A percentile compares a stretch with the other conserved stretches of the same genome.
Conservation (phyloP, 768 basidiomycete genomes). For the Auricularia auricula-judae region DNA sequence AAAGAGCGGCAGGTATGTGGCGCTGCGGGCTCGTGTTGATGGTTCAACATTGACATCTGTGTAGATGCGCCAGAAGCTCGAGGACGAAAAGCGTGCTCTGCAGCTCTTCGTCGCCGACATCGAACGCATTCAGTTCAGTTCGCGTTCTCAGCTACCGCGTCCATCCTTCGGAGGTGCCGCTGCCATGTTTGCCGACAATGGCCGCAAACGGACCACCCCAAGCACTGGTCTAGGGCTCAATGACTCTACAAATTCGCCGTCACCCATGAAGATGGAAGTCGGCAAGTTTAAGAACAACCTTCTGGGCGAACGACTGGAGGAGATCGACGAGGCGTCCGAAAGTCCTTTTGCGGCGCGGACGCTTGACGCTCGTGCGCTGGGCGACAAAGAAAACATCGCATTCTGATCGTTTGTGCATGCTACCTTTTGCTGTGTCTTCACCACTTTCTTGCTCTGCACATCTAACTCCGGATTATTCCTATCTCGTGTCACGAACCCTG, state of each 20-base stretch:
- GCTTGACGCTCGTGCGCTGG: neutral
- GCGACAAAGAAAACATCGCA: neutral
- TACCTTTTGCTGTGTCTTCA: neutral
- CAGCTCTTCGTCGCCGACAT: slow-evolving; percentile 76
- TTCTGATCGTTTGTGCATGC: neutral
- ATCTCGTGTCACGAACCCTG: too few species aligned
- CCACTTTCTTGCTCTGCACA: neutral
- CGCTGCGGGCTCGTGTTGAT: neutral
- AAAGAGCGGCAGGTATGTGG: slow-evolving; percentile 58
- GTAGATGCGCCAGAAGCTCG: slow-evolving; percentile 49
- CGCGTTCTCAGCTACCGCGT: neutral
- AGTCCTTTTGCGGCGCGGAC: neutral
- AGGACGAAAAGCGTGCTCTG: slow-evolving; percentile 68
- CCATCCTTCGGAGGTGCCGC: neutral
- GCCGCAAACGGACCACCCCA: neutral
- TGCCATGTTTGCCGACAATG: neutral
- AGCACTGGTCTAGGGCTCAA: neutral
- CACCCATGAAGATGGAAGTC: neutral
- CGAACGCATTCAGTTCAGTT: slow-evolving; percentile 24
- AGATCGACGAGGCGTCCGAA: neutral
- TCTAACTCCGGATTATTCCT: neutral
- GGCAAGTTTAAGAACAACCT: neutral
- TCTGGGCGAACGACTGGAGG: neutral
- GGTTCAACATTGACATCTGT: neutral
- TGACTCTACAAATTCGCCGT: neutral